Conservation (phyloP, 805 yeast genomes). For the Myxozyma mucilagina region DNA sequence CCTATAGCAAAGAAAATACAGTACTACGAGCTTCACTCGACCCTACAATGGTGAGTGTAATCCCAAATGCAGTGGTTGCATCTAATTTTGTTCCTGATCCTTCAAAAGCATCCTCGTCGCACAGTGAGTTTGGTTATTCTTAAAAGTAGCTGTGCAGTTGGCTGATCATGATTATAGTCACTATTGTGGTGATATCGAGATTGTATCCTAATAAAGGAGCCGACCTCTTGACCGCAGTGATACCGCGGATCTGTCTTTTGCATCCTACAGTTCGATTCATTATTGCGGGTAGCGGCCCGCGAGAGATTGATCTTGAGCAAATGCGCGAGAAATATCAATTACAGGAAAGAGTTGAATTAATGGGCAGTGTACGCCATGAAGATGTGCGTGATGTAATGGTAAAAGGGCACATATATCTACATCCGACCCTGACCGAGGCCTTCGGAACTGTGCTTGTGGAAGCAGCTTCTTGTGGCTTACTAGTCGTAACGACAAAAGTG, state of each 20-base stretch:
- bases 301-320: conserved; percentile 88
- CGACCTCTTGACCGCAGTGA: conserved; percentile 76
- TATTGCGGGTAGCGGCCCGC: conserved; percentile 97
- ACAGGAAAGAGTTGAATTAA: conserved; percentile 81
- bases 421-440: conserved; percentile 93
- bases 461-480: conserved; percentile 93
- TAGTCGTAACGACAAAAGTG: conserved; percentile 91
- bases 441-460: conserved; percentile 97
- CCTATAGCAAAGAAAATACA: conserved; percentile 78
- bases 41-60: conserved; percentile 78
- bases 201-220: conserved; percentile 96
- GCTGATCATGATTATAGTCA: conserved; percentile 43
- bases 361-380: conserved; percentile 90
- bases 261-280: conserved; percentile 70
- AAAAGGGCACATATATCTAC: conserved; percentile 88
- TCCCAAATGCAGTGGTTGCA: conserved; percentile 95
- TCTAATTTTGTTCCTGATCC: conserved; percentile 61
- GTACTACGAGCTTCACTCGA: conserved; percentile 82
- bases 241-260: conserved; percentile 74
- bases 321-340: conserved; percentile 84
- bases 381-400: conserved; percentile 91
- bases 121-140: conserved; percentile 36
- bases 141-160: not conserved
- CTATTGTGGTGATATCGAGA: conserved; percentile 88
- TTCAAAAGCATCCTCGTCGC: conserved; percentile 39